phyloP scores from a whole-genome alignment of 768 basidiomycete genomes.

The Phallus indusiatus region DNA sequence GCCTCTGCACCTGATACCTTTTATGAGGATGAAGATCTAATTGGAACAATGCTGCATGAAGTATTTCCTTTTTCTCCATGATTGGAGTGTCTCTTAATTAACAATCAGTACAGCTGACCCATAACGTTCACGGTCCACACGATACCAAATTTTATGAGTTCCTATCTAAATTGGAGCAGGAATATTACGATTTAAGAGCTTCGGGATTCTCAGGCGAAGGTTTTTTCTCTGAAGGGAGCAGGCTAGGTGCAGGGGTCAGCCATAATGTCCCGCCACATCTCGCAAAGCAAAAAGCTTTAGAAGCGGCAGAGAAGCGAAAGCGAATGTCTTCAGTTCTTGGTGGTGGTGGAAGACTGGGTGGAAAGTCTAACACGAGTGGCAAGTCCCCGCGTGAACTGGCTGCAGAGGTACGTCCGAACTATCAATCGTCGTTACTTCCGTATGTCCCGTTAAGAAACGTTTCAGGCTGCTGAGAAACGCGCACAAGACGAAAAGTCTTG shows the following conservation, averaged over 20 bases:
- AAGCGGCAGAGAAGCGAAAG: conserved; percentile 70
- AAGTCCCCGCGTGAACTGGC: conserved; percentile 64
- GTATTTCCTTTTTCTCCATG: conserved; percentile 27
- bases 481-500: conserved; percentile 67
- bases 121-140: conserved; percentile 84
- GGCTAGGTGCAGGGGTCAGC: conserved; percentile 55
- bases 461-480: conserved; percentile 80
- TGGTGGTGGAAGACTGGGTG: conserved; percentile 52
- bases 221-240: conserved; percentile 67
- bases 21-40: conserved; percentile 61
- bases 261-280: conserved; percentile 60
- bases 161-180: conserved; percentile 66
- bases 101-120: conserved; percentile 52
- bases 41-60: conserved; percentile 88
- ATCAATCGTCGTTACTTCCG: too few species aligned
- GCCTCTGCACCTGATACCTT: conserved; percentile 60
- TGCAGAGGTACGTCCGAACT: conserved; percentile 41
- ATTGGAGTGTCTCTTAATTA: neutral
- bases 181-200: conserved; percentile 69
- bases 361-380: conserved; percentile 28
- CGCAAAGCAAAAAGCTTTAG: conserved; percentile 58
- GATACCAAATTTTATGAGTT: conserved; percentile 77
- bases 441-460: neutral
- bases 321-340: conserved; percentile 36
- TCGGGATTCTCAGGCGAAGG: conserved; percentile 89